These are phyloP conservation scores for Epithemia pelagica DNA, from an alignment of 108 stramenopile genomes.

Conservation along the genomic window DNA sequence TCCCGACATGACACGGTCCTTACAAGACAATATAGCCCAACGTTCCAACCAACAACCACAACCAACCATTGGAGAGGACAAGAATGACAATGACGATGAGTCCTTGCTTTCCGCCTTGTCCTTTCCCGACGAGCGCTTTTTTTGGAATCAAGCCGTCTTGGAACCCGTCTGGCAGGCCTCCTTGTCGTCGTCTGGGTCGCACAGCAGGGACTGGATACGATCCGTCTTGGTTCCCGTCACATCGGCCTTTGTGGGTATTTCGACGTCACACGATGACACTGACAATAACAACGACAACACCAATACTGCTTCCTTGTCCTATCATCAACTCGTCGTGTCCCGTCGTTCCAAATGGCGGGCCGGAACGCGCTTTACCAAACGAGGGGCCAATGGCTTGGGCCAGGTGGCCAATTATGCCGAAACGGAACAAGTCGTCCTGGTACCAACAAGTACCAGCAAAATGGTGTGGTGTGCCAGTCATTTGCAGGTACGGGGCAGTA, in stretches of 20 bases:
- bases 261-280: conserved; percentile 3
- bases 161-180: conserved; percentile 33
- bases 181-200: too few relatives aligned
- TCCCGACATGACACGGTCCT: conserved; percentile 53
- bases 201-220: conserved; percentile 8
- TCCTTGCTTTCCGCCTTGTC: background rate
- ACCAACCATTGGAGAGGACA: background rate
- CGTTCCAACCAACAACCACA: background rate
- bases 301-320: conserved; percentile 6
- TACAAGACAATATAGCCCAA: conserved; percentile 40
- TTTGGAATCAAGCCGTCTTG: conserved; percentile 88
- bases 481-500: conserved; percentile 91
- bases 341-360: conserved; percentile 83
- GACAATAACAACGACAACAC: conserved; percentile 1
- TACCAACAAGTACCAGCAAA: conserved; percentile 11
- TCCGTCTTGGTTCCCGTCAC: conserved; percentile 73
- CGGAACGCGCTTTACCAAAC: conserved; percentile 89
- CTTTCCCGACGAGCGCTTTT: conserved; percentile 79
- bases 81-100: conserved; percentile 17
- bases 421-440: conserved; percentile 82
- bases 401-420: conserved; percentile 93
- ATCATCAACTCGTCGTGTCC: conserved; percentile 81
- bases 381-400: conserved; percentile 88
- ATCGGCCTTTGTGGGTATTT: conserved; percentile 83
- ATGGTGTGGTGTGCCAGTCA: conserved; percentile 24